Base-by-base conservation (phyloP, 768 basidiomycete genomes). In the Lactifluus echinatus region DNA sequence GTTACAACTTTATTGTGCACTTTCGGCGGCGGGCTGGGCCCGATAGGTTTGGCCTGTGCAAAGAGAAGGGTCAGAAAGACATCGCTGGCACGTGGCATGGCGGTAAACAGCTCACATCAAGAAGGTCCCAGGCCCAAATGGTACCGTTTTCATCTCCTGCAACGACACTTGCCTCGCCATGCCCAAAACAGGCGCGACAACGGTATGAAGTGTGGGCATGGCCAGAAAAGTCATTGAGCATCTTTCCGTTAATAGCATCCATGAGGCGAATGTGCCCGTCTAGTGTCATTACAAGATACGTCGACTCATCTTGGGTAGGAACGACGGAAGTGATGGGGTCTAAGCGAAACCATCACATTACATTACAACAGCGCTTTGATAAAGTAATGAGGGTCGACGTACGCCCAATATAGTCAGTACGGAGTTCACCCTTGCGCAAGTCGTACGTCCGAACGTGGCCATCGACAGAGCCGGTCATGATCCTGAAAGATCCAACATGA, bases 401-500 rank as follows among this genome's bases (percentile, higher is more conserved):
- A 94, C 93, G 81, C 8, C 95, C 95, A 63, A 98, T 80, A 66
- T 83, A 93, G 70, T 99, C 96, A 43, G 88, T 79, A 8, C 87
- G 82, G 28, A 97, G 73, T 68, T 95, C 84, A 23, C 96, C 96
- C 75, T 87, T 92, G 51, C 96, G 86, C 31, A 99, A 76, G 70
- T 99, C 96, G 71, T 98, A 97, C 8, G 90, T 91, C 19, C 96
- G 82, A 43, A 95, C 83, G 67, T 87, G 79, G 2, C 96, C 95
- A 60, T 99, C 96, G 5, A 96, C 86, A 3, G 91, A 92, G 8
- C 92, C 93, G 2, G 90, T 76, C 39, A 85, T 74, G 64, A 98
- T 79, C 51, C 78, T 80, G 23, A 82, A 80, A 23, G 79, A 67
- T 12, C 78, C 81, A 40, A 93, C 77, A 62, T 85, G 76, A 29